Conservation (phyloP, 331 rosid species). For the Acacia pycnantha region DNA sequence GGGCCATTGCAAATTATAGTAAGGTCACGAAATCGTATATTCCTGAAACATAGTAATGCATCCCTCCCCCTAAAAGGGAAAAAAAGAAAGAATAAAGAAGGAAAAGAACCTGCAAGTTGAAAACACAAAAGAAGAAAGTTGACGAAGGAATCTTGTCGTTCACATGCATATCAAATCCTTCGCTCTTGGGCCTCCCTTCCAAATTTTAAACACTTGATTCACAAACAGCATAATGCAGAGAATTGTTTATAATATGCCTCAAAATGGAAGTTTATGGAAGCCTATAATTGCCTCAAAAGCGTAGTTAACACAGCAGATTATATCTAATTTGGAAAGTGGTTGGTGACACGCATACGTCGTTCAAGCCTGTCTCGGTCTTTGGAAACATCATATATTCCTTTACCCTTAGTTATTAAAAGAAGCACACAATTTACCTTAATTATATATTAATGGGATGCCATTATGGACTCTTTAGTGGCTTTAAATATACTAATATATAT, state of each 20-base stretch:
- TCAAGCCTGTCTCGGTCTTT: conserved; percentile 9
- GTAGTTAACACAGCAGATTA: neutral
- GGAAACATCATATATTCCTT: conserved; percentile 18
- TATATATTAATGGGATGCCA: neutral
- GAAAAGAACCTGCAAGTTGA: neutral
- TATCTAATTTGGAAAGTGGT: conserved; percentile 8
- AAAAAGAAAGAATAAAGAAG: neutral
- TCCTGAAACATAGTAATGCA: neutral
- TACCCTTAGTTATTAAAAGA: neutral
- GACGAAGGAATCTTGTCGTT: conserved; percentile 3
- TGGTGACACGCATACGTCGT: neutral
- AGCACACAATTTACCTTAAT: neutral
- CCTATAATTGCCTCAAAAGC: neutral
- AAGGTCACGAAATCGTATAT: neutral
- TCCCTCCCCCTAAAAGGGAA: neutral
- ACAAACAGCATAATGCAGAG: neutral
- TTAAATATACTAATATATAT: neutral
- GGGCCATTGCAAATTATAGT: neutral
- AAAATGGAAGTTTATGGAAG: conserved; percentile 13
- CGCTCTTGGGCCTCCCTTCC: conserved; percentile 9
- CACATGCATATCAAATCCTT: neutral
- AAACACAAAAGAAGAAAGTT: conserved; percentile 5
- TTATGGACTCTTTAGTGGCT: neutral
- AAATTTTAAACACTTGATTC: neutral
- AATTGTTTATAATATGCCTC: conserved; percentile 17